Base-by-base conservation (phyloP, 2,329 filamentous ascomycete species). In the Cadophora sp. region DNA sequence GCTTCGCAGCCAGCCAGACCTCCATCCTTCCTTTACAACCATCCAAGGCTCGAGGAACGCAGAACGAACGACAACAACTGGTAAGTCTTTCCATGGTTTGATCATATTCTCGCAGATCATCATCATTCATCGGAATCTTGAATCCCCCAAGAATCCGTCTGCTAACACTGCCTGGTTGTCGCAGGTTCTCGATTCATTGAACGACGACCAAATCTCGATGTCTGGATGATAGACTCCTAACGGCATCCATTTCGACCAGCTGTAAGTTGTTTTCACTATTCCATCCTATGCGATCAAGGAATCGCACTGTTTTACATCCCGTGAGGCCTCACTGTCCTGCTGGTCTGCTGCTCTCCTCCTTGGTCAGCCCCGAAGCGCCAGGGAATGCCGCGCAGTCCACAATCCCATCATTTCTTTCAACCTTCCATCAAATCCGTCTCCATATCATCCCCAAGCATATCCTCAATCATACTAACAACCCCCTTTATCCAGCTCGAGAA, bases 231-330 rank as follows among this genome's bases (percentile, higher is more conserved):
- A 74, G 70, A 71, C 67, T 71, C 72, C 68, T 73, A 72, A 75
- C 73, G 66, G 55, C 72, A 74, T 73, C 67, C 64, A 68, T 75
- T 73, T 71, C 64, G 68, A 73, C 67, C 68, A 70, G 59, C 66
- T 72, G 76, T 78, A 75, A 76, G 76, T 77, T 68, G 22, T 51
- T 55, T 67, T 72, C 66, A 55, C 62, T 74, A 56, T 66, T 72
- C 64, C 18, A 67, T 69, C 48, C 63, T 75, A 75, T 77, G 76
- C 76, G 76, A 78, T 77, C 76, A 70, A 70, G 73, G 61, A 73
- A 63, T 71, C 64, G 65, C 13, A 20, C 13, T 62, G 51, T 68
- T 72, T 61, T 66, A 47, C 60, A 47, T 59, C 64, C 51, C 24
- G 64, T 66, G 11, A 56, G 27, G 62, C 66, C 60, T 56, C 59